Conservation (phyloP, 352 stramenopile species). For the Phytophthora megakarya region DNA sequence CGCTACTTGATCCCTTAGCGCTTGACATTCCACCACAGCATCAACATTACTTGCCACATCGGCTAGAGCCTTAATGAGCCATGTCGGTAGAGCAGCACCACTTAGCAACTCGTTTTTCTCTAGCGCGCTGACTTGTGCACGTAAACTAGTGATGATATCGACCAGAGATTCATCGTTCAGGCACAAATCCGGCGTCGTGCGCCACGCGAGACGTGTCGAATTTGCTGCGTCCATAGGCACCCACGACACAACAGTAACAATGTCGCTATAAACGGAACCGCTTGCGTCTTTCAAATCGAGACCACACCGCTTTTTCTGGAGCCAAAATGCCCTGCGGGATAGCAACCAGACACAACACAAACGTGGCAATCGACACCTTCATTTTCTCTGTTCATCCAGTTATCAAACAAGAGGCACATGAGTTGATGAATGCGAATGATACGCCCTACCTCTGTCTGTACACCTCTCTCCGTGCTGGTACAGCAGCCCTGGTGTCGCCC, state of each 20-base stretch:
- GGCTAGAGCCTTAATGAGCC: conserved; percentile 73
- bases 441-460: conserved; percentile 32
- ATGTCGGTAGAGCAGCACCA: conserved; percentile 64
- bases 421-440: conserved; percentile 15
- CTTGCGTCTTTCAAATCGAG: neutral
- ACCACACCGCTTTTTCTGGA: neutral
- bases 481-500: conserved; percentile 26
- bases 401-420: conserved; percentile 21
- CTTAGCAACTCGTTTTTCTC: conserved; percentile 83
- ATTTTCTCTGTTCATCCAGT: conserved; percentile 28
- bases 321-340: neutral
- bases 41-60: conserved; percentile 86
- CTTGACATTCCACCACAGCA: conserved; percentile 78
- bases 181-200: conserved; percentile 68
- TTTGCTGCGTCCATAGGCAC: conserved; percentile 37
- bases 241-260: too few relatives aligned
- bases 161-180: conserved; percentile 83
- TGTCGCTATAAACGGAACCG: too few relatives aligned
- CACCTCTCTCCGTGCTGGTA: conserved; percentile 6
- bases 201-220: conserved; percentile 62
- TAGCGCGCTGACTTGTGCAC: conserved; percentile 61
- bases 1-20: conserved; percentile 72
- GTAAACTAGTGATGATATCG: conserved; percentile 75
- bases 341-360: conserved; percentile 2
- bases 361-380: conserved; percentile 28